These are phyloP conservation scores for Aspergillus fijiensis DNA, from an alignment of 2,329 filamentous ascomycete genomes.

Conservation along the genomic window DNA sequence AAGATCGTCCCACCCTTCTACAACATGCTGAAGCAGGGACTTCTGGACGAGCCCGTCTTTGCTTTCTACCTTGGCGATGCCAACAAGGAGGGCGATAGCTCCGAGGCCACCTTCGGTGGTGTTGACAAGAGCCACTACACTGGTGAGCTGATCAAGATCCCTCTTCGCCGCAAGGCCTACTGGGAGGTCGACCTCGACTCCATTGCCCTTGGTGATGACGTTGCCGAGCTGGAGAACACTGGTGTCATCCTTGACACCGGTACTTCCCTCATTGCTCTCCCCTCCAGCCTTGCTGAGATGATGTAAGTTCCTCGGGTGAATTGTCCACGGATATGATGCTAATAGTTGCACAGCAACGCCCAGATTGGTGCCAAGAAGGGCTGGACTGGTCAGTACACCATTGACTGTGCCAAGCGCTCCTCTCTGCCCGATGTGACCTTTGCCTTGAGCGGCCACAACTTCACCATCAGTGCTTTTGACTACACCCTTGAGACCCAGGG, in stretches of 20 bases:
- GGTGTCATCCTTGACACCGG: constrained; percentile 98
- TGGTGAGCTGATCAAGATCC: constrained; percentile 88
- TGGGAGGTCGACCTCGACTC: constrained; percentile 98
- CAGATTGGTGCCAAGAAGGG: constrained; percentile 98
- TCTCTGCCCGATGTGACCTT: constrained; percentile 88
- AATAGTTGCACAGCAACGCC: constrained; percentile 63
- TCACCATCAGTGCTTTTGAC: constrained; percentile 82
- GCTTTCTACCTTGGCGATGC: constrained; percentile 89
- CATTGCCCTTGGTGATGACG: constrained; percentile 82
- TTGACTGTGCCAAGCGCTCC: constrained; percentile 83
- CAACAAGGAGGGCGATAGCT: constrained; percentile 69
- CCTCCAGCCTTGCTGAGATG: constrained; percentile 86
- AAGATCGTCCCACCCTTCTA: constrained; percentile 93
- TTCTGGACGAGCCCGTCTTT: constrained; percentile 90
- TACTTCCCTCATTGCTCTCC: constrained; percentile 94
- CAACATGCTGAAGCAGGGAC: constrained; percentile 85
- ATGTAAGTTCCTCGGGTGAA: constrained; percentile 52
- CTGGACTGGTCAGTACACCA: constrained; percentile 92
- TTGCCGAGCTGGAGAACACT: constrained; percentile 86
- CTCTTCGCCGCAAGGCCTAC: constrained; percentile 96
- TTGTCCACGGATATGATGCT: constrained; percentile 6
- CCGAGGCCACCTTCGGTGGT: constrained; percentile 87
- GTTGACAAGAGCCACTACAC: constrained; percentile 77
- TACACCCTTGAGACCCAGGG: constrained; percentile 96
- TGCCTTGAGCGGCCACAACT: constrained; percentile 85